Evolutionary conservation across 2,329 filamentous ascomycete genomes (phyloP), one percentile per base, ranked within the genome.

Genomic region (Xylaria sp.): DNA sequence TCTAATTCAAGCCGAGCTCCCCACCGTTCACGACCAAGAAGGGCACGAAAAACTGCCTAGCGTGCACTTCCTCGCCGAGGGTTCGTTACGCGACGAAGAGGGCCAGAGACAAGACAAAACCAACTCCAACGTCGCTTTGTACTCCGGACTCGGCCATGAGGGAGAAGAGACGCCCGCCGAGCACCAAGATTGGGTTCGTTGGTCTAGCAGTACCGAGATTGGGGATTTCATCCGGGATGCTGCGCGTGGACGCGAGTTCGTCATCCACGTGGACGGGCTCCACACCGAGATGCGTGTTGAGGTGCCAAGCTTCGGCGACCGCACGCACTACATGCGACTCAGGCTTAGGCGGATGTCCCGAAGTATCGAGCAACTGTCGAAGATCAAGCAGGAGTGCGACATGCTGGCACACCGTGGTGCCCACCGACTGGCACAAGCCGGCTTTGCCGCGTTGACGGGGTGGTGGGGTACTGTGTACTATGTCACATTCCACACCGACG

Each of bases 211-310:
- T 29, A 97, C 93, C 1, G 93, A 97, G 74, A 90, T 97, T 31
- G 93, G 93, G 9, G 93, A 97, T 77, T 97, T 97, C 72, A 95
- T 97, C 67, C 87, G 92, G 8, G 93, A 97, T 73, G 93, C 93
- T 0, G 91, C 93, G 0, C 83, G 91, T 3, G 91, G 91, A 0
- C 87, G 91, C 56, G 92, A 96, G 72, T 97, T 97, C 72, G 87
- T 90, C 3, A 87, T 97, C 43, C 86, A 90, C 54, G 91, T 97
- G 58, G 90, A 96, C 72, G 91, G 91, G 0, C 78, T 80, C 58
- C 66, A 74, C 10, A 67, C 77, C 13, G 87, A 92, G 68, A 89
- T 97, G 67, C 85, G 87, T 15, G 89, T 97, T 6, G 88, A 87
- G 0, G 93, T 97, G 9, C 93, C 93, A 0, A 92, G 89, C 47